Conservation (phyloP, 805 yeast species). For the Kodamaea nitidulidarum region DNA sequence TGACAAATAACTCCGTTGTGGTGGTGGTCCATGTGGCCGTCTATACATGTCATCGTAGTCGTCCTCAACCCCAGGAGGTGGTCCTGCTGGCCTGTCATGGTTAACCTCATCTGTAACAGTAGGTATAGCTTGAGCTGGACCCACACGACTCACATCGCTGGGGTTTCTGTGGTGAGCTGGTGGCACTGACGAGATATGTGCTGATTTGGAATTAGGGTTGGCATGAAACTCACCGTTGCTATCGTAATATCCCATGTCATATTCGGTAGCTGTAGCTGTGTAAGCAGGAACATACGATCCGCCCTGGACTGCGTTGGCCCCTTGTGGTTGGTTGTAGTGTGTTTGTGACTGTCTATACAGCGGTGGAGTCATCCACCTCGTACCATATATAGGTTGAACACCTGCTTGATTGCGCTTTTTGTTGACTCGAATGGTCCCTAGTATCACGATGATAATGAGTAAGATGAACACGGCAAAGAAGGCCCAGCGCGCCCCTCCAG, state of each 20-base stretch:
- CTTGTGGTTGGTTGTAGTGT: slow-evolving; percentile 44
- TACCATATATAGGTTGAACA: slow-evolving; percentile 62
- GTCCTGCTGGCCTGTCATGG: not conserved
- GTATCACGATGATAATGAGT: slow-evolving; percentile 42
- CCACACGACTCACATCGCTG: slow-evolving; percentile 13
- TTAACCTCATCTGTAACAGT: slow-evolving; percentile 10
- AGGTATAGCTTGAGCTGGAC: slow-evolving; percentile 13
- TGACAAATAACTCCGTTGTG: slow-evolving; percentile 2
- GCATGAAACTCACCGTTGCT: slow-evolving; percentile 46
- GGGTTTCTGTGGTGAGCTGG: slow-evolving; percentile 20
- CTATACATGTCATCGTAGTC: slow-evolving; percentile 13
- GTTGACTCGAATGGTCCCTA: slow-evolving; percentile 53
- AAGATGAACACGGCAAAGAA: slow-evolving; percentile 59
- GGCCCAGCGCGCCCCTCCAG: slow-evolving; percentile 55
- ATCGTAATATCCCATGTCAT: slow-evolving; percentile 79
- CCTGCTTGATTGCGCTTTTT: slow-evolving; percentile 47
- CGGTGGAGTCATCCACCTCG: slow-evolving; percentile 88
- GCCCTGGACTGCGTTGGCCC: slow-evolving; percentile 37
- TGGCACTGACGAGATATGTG: slow-evolving; percentile 15
- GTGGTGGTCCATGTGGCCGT: slow-evolving; percentile 12
- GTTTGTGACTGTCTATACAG: slow-evolving; percentile 63
- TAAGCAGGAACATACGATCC: slow-evolving; percentile 60
- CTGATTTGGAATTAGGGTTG: slow-evolving; percentile 28
- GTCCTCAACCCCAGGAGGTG: slow-evolving; percentile 5
- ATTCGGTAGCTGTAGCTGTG: slow-evolving; percentile 54